These are phyloP conservation scores for Psilocybe cyanescens DNA, from an alignment of 768 basidiomycete species.

Conservation along the genomic window DNA sequence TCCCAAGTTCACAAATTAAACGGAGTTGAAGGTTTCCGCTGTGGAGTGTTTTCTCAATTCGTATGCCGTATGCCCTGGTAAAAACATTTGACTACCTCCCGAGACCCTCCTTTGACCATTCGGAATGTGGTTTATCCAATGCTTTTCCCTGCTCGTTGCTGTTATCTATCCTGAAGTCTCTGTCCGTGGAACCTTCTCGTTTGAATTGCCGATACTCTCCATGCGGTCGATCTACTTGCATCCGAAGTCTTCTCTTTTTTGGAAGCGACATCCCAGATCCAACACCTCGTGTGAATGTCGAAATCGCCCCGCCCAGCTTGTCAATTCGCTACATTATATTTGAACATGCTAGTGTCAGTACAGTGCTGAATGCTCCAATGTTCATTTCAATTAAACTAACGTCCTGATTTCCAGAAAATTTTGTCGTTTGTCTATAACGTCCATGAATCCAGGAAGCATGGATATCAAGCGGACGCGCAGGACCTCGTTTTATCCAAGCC, in stretches of 20 bases:
- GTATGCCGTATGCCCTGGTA: neutral
- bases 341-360: neutral
- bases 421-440: neutral
- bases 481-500: neutral
- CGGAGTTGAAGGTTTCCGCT: neutral
- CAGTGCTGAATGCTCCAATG: neutral
- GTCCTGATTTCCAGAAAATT: neutral
- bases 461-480: neutral
- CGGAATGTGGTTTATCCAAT: neutral
- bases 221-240: slow-evolving; percentile 2
- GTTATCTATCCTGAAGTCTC: neutral
- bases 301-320: neutral
- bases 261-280: slow-evolving; percentile 2
- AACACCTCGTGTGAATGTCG: slow-evolving; percentile 2
- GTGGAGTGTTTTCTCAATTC: neutral
- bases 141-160: neutral
- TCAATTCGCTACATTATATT: neutral
- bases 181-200: neutral
- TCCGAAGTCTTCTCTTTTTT: slow-evolving; percentile 1
- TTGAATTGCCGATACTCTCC: slow-evolving; percentile 4
- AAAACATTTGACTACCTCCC: neutral
- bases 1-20: neutral
- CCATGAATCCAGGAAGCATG: too few relatives aligned
- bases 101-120: neutral
- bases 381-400: slow-evolving; percentile 5